Evolutionary conservation across 768 basidiomycete genomes (phyloP), one percentile per base, ranked within the genome.

Genomic region (Auricularia heimuer): DNA sequence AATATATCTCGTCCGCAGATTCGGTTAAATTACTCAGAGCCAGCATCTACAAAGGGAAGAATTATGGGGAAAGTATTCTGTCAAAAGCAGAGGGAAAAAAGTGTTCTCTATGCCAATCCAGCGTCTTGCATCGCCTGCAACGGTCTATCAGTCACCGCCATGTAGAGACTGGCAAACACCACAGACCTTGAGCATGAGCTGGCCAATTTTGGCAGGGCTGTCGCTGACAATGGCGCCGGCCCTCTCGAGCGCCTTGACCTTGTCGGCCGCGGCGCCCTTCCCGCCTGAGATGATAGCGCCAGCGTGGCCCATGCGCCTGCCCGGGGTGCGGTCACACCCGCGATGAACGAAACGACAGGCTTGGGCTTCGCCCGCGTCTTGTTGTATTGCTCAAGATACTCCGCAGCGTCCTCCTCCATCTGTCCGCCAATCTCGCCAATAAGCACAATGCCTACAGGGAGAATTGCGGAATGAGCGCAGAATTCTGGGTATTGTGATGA

Each of bases 351-450:
- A 64, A 99, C 93, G 42, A 98, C 94, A 61, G 97, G 97, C 77
- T 99, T 99, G 65, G 92, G 92, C 69, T 87, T 80, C 64, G 76
- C 76, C 63, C 90, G 84, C 34, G 89, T 93, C 78, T 92, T 91
- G 82, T 99, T 99, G 81, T 91, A 89, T 75, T 84, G 82, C 74
- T 91, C 90, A 64, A 99, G 80, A 77, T 96, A 98, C 70, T 94
- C 97, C 4, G 97, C 97, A 6, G 97, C 97, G 68, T 98, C 96
- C 76, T 99, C 97, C 78, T 99, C 97, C 96, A 98, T 97, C 7
- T 92, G 89, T 24, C 97, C 97, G 68, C 97, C 97, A 70, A 99
- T 99, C 79, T 99, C 97, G 67, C 97, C 97, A 70, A 99, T 99
- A 67, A 98, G 81, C 68, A 99, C 96, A 69, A 99, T 95, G 70